Evolutionary conservation across 192 early-diverging fungal species (phyloP).

Genomic region (Backusella luteola): DNA sequence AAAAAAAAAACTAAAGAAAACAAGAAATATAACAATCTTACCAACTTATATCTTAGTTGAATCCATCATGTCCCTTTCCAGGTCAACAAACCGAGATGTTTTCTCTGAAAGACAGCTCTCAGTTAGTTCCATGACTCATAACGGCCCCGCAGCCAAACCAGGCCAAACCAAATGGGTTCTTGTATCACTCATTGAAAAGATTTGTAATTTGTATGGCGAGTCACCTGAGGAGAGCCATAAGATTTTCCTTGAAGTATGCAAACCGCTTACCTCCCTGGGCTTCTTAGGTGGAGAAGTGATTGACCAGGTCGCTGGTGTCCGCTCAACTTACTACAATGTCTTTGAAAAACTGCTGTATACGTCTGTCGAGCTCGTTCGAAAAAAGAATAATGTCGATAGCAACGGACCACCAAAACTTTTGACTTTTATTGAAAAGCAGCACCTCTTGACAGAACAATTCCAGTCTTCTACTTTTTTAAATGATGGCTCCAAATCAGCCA

Average conservation of each 20-base stretch:
- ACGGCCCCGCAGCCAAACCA: not conserved
- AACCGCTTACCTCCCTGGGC: conserved; percentile 81
- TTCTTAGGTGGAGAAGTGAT: conserved; percentile 63
- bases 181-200: conserved; percentile 88
- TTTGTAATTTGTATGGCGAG: conserved; percentile 83
- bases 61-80: not conserved
- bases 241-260: conserved; percentile 87
- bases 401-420: not conserved
- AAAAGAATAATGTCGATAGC: not conserved
- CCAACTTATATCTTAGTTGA: not conserved
- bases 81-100: not conserved
- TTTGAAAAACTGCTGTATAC: conserved; percentile 80
- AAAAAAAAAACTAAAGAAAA: not conserved
- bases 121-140: not conserved
- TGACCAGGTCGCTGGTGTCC: conserved; percentile 71
- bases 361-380: conserved; percentile 65
- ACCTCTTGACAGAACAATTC: not conserved
- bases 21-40: not conserved
- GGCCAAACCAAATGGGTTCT: conserved; percentile 76
- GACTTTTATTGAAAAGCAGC: not conserved
- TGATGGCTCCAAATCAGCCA: not conserved
- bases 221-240: conserved; percentile 77
- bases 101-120: not conserved
- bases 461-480: not conserved
- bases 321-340: conserved; percentile 79